Evolutionary conservation across 2,329 filamentous ascomycete species (phyloP).

Genomic region (Neurospora sp.): DNA sequence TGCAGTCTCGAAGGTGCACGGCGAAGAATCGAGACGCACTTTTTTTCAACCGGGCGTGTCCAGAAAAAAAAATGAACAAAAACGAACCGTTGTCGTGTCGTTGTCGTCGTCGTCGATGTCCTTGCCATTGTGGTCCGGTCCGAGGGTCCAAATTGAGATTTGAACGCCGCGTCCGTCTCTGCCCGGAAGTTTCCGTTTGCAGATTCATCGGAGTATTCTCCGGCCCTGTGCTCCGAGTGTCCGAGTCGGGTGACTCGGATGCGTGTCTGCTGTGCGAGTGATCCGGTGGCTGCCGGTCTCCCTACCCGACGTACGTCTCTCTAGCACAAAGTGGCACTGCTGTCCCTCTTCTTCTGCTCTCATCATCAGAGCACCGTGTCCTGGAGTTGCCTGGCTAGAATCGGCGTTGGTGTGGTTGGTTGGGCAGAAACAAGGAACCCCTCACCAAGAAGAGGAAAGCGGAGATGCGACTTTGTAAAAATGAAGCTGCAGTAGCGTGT

Average conservation of each 20-base stretch:
- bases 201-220: background rate
- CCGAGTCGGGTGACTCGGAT: background rate
- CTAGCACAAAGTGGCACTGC: background rate
- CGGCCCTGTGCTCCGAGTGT: background rate
- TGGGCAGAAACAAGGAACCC: background rate
- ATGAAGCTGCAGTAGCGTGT: background rate
- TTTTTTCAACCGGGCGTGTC: background rate
- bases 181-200: background rate
- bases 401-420: background rate
- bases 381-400: background rate
- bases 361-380: background rate
- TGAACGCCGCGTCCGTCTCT: background rate
- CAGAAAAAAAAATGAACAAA: background rate
- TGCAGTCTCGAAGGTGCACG: background rate
- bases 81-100: background rate
- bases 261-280: background rate
- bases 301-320: background rate
- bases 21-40: background rate
- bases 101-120: background rate
- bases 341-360: background rate
- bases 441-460: background rate
- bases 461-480: background rate
- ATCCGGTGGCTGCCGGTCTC: background rate
- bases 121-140: background rate
- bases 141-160: background rate